Percentiles rank a stretch among this genome's conserved stretches.
phyloP scores from a whole-genome alignment of 805 yeast genomes.

The Yarrowia sp. region DNA sequence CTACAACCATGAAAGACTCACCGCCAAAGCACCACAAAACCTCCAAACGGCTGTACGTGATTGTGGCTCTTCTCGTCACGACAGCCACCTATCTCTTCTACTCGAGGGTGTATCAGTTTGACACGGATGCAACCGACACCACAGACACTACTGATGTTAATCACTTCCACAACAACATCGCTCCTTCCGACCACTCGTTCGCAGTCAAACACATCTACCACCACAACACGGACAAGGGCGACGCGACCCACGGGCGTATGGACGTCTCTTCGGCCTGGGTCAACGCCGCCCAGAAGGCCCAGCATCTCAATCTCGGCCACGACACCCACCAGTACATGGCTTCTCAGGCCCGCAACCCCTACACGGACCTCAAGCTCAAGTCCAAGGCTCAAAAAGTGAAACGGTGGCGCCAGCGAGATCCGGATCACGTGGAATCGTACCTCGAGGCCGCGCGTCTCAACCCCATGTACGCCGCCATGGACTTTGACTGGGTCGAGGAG shows the following conservation, averaged over 20 bases:
- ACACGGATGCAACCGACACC: no score
- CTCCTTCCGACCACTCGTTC: slow-evolving; percentile 11
- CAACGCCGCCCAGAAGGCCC: slow-evolving; percentile 29
- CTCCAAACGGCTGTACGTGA: neutral
- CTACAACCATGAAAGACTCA: no score
- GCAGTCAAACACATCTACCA: slow-evolving; percentile 59
- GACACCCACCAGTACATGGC: neutral
- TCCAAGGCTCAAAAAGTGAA: slow-evolving; percentile 31
- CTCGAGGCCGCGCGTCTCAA: slow-evolving; percentile 50
- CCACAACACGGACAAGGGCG: slow-evolving; percentile 54
- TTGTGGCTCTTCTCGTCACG: slow-evolving; percentile 5
- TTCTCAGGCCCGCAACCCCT: slow-evolving; percentile 23
- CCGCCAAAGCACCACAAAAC: no score
- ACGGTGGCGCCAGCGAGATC: slow-evolving; percentile 50
- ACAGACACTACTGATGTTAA: no score
- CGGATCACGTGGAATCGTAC: slow-evolving; percentile 66
- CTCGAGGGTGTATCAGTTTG: no score
- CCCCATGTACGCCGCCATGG: slow-evolving; percentile 36
- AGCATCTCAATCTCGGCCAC: slow-evolving; percentile 30
- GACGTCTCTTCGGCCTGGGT: slow-evolving; percentile 38
- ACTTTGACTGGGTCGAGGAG: slow-evolving; percentile 59
- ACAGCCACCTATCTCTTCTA: neutral
- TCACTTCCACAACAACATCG: no score
- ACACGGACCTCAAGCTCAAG: slow-evolving; percentile 17
- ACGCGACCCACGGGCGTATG: slow-evolving; percentile 49